These are phyloP conservation scores for Carex pumila DNA, from an alignment of 176 grass and related monocot genomes.

Conservation along the genomic window DNA sequence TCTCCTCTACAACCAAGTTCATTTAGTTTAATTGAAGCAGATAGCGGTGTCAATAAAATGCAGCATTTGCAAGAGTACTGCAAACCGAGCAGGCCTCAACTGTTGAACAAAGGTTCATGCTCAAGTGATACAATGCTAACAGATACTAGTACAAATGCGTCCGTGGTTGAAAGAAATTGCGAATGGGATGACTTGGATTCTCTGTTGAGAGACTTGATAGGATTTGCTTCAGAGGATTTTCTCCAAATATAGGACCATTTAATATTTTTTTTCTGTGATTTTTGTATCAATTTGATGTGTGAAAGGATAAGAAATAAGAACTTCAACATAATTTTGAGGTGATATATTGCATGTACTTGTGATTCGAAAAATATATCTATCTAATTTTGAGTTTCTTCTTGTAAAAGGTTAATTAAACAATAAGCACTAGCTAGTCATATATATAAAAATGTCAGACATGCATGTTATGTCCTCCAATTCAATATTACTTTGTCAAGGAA, in stretches of 20 bases:
- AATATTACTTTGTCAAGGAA: neutral
- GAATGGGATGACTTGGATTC: constrained; percentile 13
- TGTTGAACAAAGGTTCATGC: neutral
- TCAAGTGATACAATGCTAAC: neutral
- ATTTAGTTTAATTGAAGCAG: neutral
- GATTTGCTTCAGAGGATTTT: neutral
- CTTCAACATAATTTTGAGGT: too few species aligned
- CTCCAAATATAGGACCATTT: neutral
- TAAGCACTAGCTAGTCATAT: neutral
- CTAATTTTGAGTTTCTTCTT: neutral
- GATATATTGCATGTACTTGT: neutral
- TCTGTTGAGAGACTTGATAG: neutral
- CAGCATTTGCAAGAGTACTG: neutral
- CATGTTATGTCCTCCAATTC: neutral
- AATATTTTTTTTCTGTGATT: neutral
- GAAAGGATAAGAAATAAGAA: neutral
- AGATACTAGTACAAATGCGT: neutral
- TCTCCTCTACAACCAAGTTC: neutral
- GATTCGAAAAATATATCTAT: neutral
- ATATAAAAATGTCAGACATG: neutral
- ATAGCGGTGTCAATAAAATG: neutral
- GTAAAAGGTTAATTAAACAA: neutral
- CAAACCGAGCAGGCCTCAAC: neutral
- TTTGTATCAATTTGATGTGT: neutral
- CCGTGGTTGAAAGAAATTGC: neutral